Evolutionary conservation across 1,284 basidiomycete genomes (phyloP).

Genomic region (Puccinia coronata): DNA sequence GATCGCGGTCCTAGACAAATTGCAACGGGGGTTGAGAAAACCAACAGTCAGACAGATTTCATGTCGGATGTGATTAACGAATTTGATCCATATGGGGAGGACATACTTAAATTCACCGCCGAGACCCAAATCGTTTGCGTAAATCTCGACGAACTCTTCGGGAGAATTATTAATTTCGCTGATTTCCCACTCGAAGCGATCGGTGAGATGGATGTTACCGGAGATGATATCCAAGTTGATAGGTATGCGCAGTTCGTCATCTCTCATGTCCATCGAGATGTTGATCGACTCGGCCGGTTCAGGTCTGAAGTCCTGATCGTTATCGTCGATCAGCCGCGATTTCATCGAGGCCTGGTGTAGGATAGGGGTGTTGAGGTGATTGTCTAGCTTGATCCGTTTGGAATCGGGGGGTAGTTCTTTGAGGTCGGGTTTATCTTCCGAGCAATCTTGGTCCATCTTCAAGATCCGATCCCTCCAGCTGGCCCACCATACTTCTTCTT

Average conservation of each 20-base stretch:
- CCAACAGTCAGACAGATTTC: background rate
- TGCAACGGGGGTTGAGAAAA: background rate
- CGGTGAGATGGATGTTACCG: conserved; percentile 87
- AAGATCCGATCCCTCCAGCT: conserved; percentile 41
- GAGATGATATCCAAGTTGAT: conserved; percentile 88
- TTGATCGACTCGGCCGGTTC: conserved; percentile 16
- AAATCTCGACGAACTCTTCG: conserved; percentile 87
- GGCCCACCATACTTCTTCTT: conserved; percentile 52
- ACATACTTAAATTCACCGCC: conserved; percentile 86
- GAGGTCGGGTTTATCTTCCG: background rate
- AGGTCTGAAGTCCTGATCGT: conserved; percentile 51
- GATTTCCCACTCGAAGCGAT: conserved; percentile 98
- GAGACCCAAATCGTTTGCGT: conserved; percentile 83
- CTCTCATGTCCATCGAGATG: conserved; percentile 14
- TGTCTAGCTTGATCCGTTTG: conserved; percentile 29
- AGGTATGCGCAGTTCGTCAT: conserved; percentile 53
- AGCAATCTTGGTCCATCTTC: background rate
- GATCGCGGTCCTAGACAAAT: conserved; percentile 74
- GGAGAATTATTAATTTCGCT: conserved; percentile 76
- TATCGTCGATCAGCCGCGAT: conserved; percentile 40
- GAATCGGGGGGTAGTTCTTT: background rate
- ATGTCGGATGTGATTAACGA: background rate
- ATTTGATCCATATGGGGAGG: background rate
- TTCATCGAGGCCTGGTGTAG: conserved; percentile 14
- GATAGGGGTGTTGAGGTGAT: background rate